Evolutionary conservation across 176 grass and related monocot genomes (phyloP).

Genomic region (Carex littledalei): DNA sequence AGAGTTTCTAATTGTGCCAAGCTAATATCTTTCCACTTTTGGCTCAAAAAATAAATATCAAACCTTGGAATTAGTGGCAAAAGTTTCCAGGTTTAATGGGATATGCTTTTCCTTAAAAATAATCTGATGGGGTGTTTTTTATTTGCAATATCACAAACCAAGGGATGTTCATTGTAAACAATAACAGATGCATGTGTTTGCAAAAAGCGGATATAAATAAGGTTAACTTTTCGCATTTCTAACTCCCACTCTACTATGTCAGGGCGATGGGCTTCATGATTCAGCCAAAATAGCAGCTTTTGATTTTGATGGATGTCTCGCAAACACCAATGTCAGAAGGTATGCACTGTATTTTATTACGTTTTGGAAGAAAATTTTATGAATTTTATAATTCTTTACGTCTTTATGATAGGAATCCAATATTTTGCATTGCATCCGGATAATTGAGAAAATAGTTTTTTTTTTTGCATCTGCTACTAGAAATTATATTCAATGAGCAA

Average conservation of each 20-base stretch:
- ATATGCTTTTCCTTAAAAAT: not conserved
- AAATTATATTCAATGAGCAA: not conserved
- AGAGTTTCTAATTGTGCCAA: not conserved
- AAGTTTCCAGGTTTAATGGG: not conserved
- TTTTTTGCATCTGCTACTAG: not conserved
- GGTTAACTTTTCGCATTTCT: conserved; percentile 6
- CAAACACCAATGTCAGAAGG: conserved; percentile 68
- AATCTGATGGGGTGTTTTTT: not conserved
- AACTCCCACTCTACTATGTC: conserved; percentile 5
- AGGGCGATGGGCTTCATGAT: conserved; percentile 61
- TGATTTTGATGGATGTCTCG: conserved; percentile 96
- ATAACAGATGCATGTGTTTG: not conserved
- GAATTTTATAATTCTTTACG: not conserved
- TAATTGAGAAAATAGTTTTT: not conserved
- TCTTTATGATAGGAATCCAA: not conserved
- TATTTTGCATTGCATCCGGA: not conserved
- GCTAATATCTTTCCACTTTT: not conserved
- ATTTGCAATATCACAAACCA: not conserved
- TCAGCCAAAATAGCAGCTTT: conserved; percentile 94
- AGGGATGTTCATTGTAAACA: not conserved
- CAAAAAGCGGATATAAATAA: not conserved
- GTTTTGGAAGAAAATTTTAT: not conserved
- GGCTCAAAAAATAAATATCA: not conserved
- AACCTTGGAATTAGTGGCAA: not conserved
- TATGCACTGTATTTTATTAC: conserved; percentile 13